phyloP scores from a whole-genome alignment of 805 yeast genomes.

The Starmerella etchellsii region DNA sequence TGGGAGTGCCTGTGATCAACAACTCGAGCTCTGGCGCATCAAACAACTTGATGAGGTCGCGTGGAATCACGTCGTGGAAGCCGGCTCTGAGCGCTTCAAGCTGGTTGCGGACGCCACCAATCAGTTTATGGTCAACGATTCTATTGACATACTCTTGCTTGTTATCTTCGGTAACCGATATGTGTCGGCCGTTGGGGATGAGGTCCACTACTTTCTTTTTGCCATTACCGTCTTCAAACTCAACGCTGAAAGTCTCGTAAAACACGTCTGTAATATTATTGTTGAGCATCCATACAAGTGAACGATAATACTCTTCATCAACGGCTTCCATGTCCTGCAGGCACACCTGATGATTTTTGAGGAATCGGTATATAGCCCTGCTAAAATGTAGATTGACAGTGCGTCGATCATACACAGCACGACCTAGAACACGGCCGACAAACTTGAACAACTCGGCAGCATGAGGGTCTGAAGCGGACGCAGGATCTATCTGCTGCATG shows the following conservation, averaged over 20 bases:
- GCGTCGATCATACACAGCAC: conserved; percentile 78
- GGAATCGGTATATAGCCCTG: conserved; percentile 82
- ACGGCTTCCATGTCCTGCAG: conserved; percentile 88
- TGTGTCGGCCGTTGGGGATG: conserved; percentile 65
- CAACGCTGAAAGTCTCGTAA: conserved; percentile 81
- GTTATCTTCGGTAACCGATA: conserved; percentile 80
- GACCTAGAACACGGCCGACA: conserved; percentile 86
- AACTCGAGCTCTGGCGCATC: conserved; percentile 93
- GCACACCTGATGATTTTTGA: conserved; percentile 66
- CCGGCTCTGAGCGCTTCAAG: conserved; percentile 72
- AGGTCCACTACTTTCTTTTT: conserved; percentile 81
- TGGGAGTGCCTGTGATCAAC: conserved; percentile 87
- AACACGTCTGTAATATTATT: conserved; percentile 93
- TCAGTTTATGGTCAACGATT: conserved; percentile 77
- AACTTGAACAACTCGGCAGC: conserved; percentile 57
- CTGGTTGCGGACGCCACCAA: conserved; percentile 74
- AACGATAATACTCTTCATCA: conserved; percentile 84
- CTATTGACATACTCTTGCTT: conserved; percentile 76
- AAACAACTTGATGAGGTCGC: conserved; percentile 69
- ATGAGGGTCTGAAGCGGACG: conserved; percentile 23
- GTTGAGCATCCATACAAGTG: conserved; percentile 89
- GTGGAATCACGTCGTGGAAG: conserved; percentile 79
- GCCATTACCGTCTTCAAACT: conserved; percentile 1
- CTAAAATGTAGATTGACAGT: conserved; percentile 89
- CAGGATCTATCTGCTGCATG: conserved; percentile 88